Base-by-base conservation (phyloP, 257 asterid genomes). In the Gardenia jasminoides region DNA sequence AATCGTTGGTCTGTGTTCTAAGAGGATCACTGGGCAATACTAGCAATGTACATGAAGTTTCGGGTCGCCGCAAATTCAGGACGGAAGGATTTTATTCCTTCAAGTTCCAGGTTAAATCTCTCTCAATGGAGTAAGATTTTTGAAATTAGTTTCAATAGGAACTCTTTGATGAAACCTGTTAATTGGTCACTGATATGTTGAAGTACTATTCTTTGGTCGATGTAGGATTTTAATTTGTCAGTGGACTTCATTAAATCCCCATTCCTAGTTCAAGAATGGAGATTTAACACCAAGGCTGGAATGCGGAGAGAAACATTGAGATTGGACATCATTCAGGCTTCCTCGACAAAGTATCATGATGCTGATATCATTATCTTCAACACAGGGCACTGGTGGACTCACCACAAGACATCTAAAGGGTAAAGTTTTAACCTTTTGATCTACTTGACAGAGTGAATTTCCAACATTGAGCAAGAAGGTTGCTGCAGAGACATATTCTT, bases 311-410 rank as follows among this genome's bases (percentile, higher is more conserved):
- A 92, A 80, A 92, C 97, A 1, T 86, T 91, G 61, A 69, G 92
- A 31, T 71, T 91, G 26, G 93, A 91, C 87, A 69, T 82, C 84
- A 80, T 87, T 54, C 93, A 86, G 30, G 70, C 80, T 67, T 84
- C 90, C 26, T 82, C 76, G 67, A 50, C 76, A n/a, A 86, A 78
- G 43, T 87, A 90, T 47, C 44, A 64, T 24, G 85, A 87, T 78
- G 97, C 91, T 52, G 93, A 91, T 66, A 66, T 90, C 74, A 82
- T 91, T 30, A 87, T 91, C 26, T 88, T 90, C 90, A 91, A 91
- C 86, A 89, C 96, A 6, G 97, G 97, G 17, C 94, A 91, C 65
- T 90, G 97, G 94, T 90, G 94, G 97, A 91, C 94, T 80, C 97
- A 88, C 81, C 86, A 85, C 54, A 91, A 90, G 52, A 87, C 90